Percentiles rank a stretch among this genome's conserved stretches.
These are phyloP conservation scores for Ustilago cynodontis DNA, from an alignment of 1,284 basidiomycete species.

Conservation along the genomic window DNA sequence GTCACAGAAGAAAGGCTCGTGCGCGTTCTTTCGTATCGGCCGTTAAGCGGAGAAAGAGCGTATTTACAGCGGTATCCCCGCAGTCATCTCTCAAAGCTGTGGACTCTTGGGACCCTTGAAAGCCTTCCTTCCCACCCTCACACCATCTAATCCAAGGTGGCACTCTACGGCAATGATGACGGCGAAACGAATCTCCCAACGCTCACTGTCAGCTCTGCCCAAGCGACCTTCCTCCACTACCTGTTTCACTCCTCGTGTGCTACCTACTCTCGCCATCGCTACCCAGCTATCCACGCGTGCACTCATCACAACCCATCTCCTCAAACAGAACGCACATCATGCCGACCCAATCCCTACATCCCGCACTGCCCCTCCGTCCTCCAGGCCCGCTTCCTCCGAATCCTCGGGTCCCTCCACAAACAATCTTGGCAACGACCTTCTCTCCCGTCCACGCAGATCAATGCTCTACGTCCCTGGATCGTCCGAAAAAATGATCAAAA, in stretches of 20 bases:
- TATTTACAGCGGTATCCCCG: neutral
- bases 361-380: neutral
- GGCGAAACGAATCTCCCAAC: constrained; percentile 7
- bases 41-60: neutral
- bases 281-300: neutral
- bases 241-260: neutral
- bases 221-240: neutral
- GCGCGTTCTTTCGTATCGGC: neutral
- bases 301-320: neutral
- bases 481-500: constrained; percentile 67
- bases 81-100: neutral
- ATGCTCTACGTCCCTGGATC: constrained; percentile 67
- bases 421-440: constrained; percentile 4
- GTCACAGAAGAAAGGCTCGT: neutral
- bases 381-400: neutral
- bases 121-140: neutral
- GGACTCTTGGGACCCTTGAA: no score
- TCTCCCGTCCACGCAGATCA: constrained; percentile 37
- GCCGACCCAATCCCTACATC: neutral
- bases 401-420: neutral
- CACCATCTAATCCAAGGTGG: neutral
- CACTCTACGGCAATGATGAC: constrained; percentile 7
- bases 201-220: constrained; percentile 9
- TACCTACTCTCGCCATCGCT: neutral
- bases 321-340: constrained; percentile 2